phyloP scores from a whole-genome alignment of 371 early-diverging fungal genomes.

The Actinomortierella ambigua region DNA sequence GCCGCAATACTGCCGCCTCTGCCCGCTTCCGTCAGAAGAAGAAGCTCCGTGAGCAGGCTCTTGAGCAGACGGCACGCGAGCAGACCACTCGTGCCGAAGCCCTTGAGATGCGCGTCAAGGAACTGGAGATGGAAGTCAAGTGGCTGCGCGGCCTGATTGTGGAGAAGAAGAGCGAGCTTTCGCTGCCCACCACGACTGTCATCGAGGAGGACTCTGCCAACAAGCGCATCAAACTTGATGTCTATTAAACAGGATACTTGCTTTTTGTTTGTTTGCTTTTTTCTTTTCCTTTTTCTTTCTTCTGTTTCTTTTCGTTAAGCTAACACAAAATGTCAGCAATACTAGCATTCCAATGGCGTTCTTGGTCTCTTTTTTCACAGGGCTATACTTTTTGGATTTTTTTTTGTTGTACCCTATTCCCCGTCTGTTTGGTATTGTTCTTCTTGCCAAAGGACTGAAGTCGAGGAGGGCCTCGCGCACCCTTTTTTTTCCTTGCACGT shows the following conservation, averaged over 20 bases:
- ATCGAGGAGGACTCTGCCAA: constrained; percentile 27
- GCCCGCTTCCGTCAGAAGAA: constrained; percentile 96
- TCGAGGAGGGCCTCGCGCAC: no score
- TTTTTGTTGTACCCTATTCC: no score
- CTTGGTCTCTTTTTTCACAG: no score
- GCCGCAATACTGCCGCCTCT: constrained; percentile 94
- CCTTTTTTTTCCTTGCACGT: no score
- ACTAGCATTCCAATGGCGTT: no score
- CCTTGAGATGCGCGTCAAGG: constrained; percentile 79
- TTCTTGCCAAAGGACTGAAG: no score
- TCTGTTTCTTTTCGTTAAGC: background rate
- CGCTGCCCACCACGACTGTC: constrained; percentile 2
- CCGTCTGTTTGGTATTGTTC: no score
- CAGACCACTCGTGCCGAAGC: constrained; percentile 76
- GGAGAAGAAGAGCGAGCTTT: constrained; percentile 62
- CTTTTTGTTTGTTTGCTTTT: no score
- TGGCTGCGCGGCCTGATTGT: constrained; percentile 91
- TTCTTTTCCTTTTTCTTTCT: no score
- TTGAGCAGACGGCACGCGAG: constrained; percentile 83
- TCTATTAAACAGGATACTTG: constrained; percentile 21
- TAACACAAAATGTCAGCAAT: no score
- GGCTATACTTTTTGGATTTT: no score
- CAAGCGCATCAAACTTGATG: constrained; percentile 47
- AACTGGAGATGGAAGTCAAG: constrained; percentile 88
- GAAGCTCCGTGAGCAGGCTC: constrained; percentile 84